Evolutionary conservation across 1,284 basidiomycete species (phyloP).

Genomic region (Anthracocystis panici-leucophaei): DNA sequence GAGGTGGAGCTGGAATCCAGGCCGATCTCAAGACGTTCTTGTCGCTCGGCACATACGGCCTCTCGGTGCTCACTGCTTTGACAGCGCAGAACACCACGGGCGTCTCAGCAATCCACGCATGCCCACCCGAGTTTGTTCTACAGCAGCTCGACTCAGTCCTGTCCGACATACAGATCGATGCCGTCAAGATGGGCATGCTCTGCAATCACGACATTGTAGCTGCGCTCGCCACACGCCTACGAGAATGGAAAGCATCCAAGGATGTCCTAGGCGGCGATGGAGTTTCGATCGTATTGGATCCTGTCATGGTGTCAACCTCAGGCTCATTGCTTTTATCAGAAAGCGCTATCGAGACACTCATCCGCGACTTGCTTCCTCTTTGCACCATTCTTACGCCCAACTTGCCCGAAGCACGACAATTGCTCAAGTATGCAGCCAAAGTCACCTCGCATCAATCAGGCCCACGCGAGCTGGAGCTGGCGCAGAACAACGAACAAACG

Average conservation of each 20-base stretch:
- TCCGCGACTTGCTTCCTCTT: conserved; percentile 78
- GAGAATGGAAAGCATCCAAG: conserved; percentile 22
- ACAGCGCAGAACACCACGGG: conserved; percentile 92
- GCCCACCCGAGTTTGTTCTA: conserved; percentile 63
- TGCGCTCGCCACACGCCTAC: conserved; percentile 64
- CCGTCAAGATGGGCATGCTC: conserved; percentile 93
- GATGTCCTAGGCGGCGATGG: conserved; percentile 17
- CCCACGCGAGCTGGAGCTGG: conserved; percentile 25
- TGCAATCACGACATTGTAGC: conserved; percentile 71
- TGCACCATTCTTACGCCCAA: conserved; percentile 87
- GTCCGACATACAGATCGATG: conserved; percentile 80
- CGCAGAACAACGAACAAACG: conserved; percentile 23
- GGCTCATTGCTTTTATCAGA: conserved; percentile 82
- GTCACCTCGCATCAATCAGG: conserved; percentile 29
- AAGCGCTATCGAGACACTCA: conserved; percentile 77
- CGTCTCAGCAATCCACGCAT: conserved; percentile 75
- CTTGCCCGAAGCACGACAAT: conserved; percentile 80
- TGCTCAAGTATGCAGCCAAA: conserved; percentile 72
- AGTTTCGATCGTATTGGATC: conserved; percentile 70
- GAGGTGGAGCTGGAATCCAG: conserved; percentile 89
- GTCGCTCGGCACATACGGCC: conserved; percentile 83
- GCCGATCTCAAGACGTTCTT: conserved; percentile 82
- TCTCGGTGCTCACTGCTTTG: conserved; percentile 87
- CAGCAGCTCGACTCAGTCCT: conserved; percentile 79
- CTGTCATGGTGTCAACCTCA: conserved; percentile 92